A percentile compares a stretch with the other conserved stretches of the same genome.
These are phyloP conservation scores for Otatea glauca DNA, from an alignment of 176 grass and related monocot genomes.

Conservation along the genomic window DNA sequence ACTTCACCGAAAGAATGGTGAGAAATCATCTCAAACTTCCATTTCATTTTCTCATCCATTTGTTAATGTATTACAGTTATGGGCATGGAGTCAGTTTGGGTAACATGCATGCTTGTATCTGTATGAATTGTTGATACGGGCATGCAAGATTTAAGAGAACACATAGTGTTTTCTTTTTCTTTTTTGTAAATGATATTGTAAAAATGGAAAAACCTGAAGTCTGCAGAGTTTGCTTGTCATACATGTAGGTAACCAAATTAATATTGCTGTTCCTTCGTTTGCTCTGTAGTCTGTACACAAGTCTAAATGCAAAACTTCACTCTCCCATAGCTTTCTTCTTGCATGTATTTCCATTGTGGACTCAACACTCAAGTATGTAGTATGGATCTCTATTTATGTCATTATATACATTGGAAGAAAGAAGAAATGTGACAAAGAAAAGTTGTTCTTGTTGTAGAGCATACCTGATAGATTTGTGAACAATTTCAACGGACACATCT, in stretches of 20 bases:
- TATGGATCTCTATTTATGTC: neutral
- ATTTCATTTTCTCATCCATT: neutral
- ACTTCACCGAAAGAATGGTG: conserved; percentile 52
- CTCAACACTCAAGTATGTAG: too few relatives aligned
- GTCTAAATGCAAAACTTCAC: neutral
- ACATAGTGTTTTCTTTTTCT: neutral
- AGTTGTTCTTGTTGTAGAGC: conserved; percentile 4
- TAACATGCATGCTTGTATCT: neutral
- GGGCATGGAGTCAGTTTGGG: neutral
- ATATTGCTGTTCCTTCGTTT: neutral
- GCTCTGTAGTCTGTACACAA: neutral
- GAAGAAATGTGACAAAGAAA: neutral
- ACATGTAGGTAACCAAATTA: neutral
- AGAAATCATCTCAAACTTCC: conserved; percentile 10
- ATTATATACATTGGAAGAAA: neutral
- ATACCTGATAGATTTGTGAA: conserved; percentile 45
- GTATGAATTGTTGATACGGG: neutral
- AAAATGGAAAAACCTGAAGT: neutral
- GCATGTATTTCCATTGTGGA: neutral
- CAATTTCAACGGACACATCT: conserved; percentile 55
- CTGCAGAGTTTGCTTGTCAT: neutral
- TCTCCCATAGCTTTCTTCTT: neutral
- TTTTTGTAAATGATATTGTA: neutral
- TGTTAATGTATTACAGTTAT: neutral
- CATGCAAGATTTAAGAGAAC: neutral